Percentiles rank a stretch among this genome's conserved stretches.
Conservation (phyloP, 148 eudicot species). For the Pouteria glomerata region DNA sequence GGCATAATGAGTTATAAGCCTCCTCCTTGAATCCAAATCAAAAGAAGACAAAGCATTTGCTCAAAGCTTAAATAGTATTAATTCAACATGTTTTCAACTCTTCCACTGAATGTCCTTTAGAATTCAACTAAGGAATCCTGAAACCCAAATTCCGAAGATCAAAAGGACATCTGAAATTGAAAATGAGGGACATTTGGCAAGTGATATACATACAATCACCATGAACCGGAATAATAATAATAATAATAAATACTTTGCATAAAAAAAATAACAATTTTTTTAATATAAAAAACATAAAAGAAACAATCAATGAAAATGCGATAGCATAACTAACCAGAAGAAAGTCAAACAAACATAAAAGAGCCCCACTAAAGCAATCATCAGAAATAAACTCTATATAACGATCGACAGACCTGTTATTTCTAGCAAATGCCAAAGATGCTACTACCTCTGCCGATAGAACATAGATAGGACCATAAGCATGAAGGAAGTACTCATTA, state of each 20-base stretch:
- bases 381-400: neutral
- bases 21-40: too few species aligned
- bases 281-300: neutral
- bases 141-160: neutral
- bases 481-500: constrained; percentile 68
- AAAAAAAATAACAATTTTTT: neutral
- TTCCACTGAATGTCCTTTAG: too few species aligned
- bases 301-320: neutral
- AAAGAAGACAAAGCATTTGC: too few species aligned
- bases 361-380: neutral
- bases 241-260: neutral
- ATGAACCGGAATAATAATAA: too few species aligned
- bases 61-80: too few species aligned
- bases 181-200: neutral
- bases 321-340: neutral
- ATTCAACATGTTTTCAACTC: too few species aligned
- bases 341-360: neutral
- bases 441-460: constrained; percentile 63
- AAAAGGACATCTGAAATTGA: neutral
- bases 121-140: too few species aligned
- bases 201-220: neutral
- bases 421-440: constrained; percentile 42
- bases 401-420: constrained; percentile 39
- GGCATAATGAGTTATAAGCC: too few species aligned
- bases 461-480: constrained; percentile 69